These are phyloP conservation scores for Alternaria rosae DNA, from an alignment of 2,329 filamentous ascomycete species.

Conservation along the genomic window DNA sequence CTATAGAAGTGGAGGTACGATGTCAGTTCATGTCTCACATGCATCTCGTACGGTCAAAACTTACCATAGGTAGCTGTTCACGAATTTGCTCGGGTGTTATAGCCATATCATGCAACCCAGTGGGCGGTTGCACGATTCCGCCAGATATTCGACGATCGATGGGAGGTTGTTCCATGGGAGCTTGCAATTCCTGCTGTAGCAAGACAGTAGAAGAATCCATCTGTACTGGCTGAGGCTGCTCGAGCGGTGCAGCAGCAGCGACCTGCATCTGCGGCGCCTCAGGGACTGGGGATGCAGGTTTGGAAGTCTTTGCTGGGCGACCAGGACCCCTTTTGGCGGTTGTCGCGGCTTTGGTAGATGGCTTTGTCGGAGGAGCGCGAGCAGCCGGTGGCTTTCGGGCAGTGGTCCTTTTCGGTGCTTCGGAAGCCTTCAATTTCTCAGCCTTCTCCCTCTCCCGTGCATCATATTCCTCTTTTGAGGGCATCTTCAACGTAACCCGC, in stretches of 20 bases:
- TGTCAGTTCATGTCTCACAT: background rate
- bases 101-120: constrained; percentile 38
- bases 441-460: constrained; percentile 58
- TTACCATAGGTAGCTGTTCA: constrained; percentile 42
- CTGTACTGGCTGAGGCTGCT: constrained; percentile 40
- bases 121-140: constrained; percentile 37
- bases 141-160: constrained; percentile 27
- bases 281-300: constrained; percentile 40
- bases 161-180: background rate
- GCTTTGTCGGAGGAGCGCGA: constrained; percentile 25
- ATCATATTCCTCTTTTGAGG: constrained; percentile 65
- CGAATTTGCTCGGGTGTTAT: constrained; percentile 47
- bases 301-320: constrained; percentile 33
- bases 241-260: constrained; percentile 30
- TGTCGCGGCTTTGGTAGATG: constrained; percentile 22
- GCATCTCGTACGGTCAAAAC: background rate
- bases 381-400: constrained; percentile 29
- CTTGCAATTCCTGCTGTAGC: constrained; percentile 5
- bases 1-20: too few species aligned
- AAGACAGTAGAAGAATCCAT: constrained; percentile 17
- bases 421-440: constrained; percentile 48
- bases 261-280: constrained; percentile 34
- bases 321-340: constrained; percentile 36
- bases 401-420: constrained; percentile 43
- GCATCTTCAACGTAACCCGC: constrained; percentile 66